Conservation (phyloP, 306 rosid genomes). For the Psophocarpus tetragonolobus region DNA sequence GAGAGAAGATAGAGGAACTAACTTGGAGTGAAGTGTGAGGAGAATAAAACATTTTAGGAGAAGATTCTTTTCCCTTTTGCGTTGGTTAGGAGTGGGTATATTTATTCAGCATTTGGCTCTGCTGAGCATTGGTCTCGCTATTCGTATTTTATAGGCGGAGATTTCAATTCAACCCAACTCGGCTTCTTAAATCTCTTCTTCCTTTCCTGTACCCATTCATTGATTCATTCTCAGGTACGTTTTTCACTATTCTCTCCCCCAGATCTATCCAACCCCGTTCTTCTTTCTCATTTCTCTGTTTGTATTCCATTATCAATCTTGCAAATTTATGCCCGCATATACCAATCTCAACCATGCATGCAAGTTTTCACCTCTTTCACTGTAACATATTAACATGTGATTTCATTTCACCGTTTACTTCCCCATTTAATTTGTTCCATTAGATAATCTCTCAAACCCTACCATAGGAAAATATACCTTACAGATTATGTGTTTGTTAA, state of each 20-base stretch:
- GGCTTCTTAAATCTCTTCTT: constrained; percentile 1
- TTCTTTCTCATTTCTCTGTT: neutral
- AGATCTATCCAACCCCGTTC: constrained; percentile 1
- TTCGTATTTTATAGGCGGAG: too few relatives aligned
- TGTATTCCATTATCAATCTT: neutral
- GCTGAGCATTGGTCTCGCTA: too few relatives aligned
- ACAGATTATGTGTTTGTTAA: neutral
- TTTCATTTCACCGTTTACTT: neutral
- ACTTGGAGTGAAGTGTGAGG: too few relatives aligned
- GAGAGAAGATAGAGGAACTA: too few relatives aligned
- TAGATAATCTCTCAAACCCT: neutral
- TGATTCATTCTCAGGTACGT: constrained; percentile 26
- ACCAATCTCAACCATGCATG: neutral
- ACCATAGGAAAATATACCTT: neutral
- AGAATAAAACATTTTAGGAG: neutral
- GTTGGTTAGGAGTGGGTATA: neutral
- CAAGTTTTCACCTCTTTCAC: neutral
- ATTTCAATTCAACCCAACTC: constrained; percentile 29
- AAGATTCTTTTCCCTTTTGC: neutral
- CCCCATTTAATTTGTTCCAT: neutral
- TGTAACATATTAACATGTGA: neutral
- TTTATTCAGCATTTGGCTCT: neutral
- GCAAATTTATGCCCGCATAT: neutral
- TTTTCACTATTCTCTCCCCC: neutral
- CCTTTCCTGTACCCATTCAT: neutral